Percentiles rank a stretch among this genome's conserved stretches.
Conservation (phyloP, 2,329 filamentous ascomycete species). For the Akanthomyces lecanii region DNA sequence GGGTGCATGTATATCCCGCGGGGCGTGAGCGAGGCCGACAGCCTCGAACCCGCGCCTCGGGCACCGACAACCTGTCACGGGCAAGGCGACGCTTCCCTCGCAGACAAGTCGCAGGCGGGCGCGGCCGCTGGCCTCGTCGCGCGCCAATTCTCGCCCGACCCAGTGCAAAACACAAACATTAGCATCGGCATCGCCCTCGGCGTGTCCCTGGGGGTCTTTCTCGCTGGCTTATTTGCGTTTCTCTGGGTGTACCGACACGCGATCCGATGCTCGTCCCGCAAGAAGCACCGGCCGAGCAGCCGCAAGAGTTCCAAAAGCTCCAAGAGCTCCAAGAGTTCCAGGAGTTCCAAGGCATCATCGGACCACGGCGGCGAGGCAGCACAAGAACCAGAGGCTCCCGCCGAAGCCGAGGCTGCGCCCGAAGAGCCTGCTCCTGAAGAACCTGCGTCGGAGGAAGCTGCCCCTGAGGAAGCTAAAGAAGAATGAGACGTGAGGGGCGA, state of each 20-base stretch:
- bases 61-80: neutral
- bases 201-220: constrained; percentile 37
- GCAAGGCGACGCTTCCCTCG: neutral
- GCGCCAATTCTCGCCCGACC: constrained; percentile 22
- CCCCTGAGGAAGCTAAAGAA: neutral
- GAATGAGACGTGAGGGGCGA: neutral
- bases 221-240: constrained; percentile 35
- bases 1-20: constrained; percentile 16
- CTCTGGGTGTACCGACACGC: constrained; percentile 38
- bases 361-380: constrained; percentile 4
- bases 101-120: neutral
- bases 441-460: neutral
- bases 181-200: constrained; percentile 42
- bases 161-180: constrained; percentile 33
- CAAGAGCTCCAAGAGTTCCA: constrained; percentile 32
- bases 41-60: neutral
- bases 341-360: constrained; percentile 26
- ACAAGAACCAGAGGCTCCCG: neutral
- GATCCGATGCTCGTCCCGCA: constrained; percentile 31
- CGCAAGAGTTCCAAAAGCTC: constrained; percentile 21
- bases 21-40: neutral
- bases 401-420: neutral
- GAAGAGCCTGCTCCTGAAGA: neutral
- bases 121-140: neutral
- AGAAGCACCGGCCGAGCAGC: constrained; percentile 24